Base-by-base conservation (phyloP, 1,284 basidiomycete genomes). In the Pseudozyma sp. region DNA sequence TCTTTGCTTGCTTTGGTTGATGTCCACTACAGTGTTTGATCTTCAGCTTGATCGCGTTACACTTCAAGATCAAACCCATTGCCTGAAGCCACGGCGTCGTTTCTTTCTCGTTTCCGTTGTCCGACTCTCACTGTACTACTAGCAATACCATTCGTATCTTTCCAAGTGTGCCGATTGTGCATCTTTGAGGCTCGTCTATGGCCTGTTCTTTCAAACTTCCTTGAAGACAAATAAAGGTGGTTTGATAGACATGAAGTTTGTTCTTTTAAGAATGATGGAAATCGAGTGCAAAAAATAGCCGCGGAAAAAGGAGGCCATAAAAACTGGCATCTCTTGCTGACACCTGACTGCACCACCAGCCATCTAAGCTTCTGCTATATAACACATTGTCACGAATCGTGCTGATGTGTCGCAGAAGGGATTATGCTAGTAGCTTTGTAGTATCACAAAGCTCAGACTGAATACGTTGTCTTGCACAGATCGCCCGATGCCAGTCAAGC, bases 31-130 rank as follows among this genome's bases (percentile, higher is more conserved):
- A 97, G 95, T 97, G 95, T 86, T 90, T 97, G 73, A 95, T 98
- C 78, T 97, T 98, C 87, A 97, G 95, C 18, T 89, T 99, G 74
- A 98, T 98, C 85, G 94, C 93, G 13, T 89, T 98, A 47, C 95
- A 99, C 88, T 98, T 98, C 91, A 98, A 98, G 88, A 98, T 99
- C 89, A 98, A 99, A 89, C 96, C 96, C 18, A 97, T 94, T 83
- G 68, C 60, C 12, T 76, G 38, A 52, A 55, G n/a, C 3, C 6
- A 31, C 21, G 31, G 13, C 52, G 19, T 21, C 36, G 11, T 31
- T 31, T 31, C 25, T 31, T 31, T 31, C 25, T 31, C n/a, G 18
- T 16, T 35, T 19, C 40, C n/a, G 14, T 18, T 50, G n/a, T 51
- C 31, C 49, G 7, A 25, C 18, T 21, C 13, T 42, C 25, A 11